These are phyloP conservation scores for Triadica sebifera DNA, from an alignment of 345 rosid genomes.

Conservation along the genomic window DNA sequence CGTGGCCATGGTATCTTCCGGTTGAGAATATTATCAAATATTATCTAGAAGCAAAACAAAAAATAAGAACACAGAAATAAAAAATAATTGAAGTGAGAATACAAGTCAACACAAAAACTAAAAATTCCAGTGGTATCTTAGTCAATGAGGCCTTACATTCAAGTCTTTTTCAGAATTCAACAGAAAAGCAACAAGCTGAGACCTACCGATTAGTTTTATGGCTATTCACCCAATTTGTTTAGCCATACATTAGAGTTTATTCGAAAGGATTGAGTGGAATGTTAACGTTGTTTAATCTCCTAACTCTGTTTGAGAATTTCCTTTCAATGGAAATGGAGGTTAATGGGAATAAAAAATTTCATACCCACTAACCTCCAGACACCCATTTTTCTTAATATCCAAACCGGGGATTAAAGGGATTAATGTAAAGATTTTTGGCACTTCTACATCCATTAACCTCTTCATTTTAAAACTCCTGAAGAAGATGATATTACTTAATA, in stretches of 20 bases:
- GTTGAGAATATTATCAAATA: conserved; percentile 97
- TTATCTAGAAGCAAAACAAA: conserved; percentile 56
- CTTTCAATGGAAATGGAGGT: no score
- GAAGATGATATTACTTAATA: no score
- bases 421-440: no score
- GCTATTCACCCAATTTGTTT: background rate
- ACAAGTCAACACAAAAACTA: background rate
- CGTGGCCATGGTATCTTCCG: conserved; percentile 96
- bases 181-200: background rate
- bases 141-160: background rate
- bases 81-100: background rate
- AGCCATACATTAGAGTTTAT: background rate
- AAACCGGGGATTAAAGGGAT: no score
- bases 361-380: no score
- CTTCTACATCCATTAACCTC: no score
- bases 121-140: background rate
- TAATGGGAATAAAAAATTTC: no score
- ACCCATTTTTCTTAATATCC: no score
- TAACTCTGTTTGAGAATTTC: no score
- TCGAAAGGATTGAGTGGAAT: no score
- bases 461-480: no score
- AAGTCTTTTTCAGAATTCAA: background rate
- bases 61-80: conserved; percentile 7
- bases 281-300: no score
- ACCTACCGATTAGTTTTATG: background rate